These are phyloP conservation scores for Ramicandelaber brevisporus DNA, from an alignment of 192 early-diverging fungal genomes.

Conservation along the genomic window DNA sequence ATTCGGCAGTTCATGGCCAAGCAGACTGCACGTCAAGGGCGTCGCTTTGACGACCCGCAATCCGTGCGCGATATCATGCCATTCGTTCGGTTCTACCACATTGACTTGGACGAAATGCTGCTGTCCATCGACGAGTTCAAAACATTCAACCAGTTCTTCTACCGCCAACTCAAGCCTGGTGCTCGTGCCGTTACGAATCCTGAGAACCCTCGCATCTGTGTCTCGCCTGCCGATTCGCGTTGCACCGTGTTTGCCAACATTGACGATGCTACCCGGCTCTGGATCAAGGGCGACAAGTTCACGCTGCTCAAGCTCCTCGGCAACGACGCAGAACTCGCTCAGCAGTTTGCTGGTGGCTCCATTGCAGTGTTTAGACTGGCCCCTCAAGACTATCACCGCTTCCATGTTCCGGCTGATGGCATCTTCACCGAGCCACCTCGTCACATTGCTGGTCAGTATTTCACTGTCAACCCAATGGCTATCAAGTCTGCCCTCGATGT, in stretches of 20 bases:
- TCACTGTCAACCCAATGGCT: slow-evolving; percentile 68
- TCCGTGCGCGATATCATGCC: slow-evolving; percentile 32
- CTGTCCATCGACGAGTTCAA: slow-evolving; percentile 37
- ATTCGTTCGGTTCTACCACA: slow-evolving; percentile 45
- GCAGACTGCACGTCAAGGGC: slow-evolving; percentile 38
- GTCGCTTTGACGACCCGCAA: slow-evolving; percentile 33
- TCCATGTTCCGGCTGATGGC: slow-evolving; percentile 50
- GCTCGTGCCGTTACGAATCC: slow-evolving; percentile 18
- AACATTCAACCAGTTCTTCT: slow-evolving; percentile 73
- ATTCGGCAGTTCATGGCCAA: slow-evolving; percentile 16
- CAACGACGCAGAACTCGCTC: slow-evolving; percentile 14
- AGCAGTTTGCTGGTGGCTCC: slow-evolving; percentile 28
- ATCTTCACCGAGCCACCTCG: slow-evolving; percentile 13
- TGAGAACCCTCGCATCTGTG: slow-evolving; percentile 21
- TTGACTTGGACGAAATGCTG: slow-evolving; percentile 36
- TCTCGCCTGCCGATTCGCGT: slow-evolving; percentile 53
- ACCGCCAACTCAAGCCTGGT: slow-evolving; percentile 42
- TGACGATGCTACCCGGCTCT: slow-evolving; percentile 32
- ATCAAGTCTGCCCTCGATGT: slow-evolving; percentile 45
- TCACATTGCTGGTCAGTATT: slow-evolving; percentile 35
- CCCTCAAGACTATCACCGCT: slow-evolving; percentile 70
- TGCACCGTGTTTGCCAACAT: slow-evolving; percentile 37
- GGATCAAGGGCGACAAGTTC: slow-evolving; percentile 61
- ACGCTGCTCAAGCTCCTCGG: slow-evolving; percentile 26
- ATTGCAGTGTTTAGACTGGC: slow-evolving; percentile 50